Conservation (phyloP, 2,329 filamentous ascomycete species). For the Colletotrichum liriopes region DNA sequence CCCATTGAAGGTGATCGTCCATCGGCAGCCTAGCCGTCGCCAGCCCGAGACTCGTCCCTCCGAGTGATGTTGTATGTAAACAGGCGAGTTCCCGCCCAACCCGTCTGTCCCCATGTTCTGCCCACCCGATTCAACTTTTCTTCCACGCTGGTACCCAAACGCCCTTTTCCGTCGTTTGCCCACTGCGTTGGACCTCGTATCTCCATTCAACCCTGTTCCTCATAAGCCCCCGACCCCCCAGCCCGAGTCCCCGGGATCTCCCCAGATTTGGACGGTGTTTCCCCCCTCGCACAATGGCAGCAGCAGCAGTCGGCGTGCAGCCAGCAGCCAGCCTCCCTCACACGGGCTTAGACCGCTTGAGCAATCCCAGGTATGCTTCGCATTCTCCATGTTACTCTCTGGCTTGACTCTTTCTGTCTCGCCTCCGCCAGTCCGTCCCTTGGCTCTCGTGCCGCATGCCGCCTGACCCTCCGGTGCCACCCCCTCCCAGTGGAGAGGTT, state of each 20-base stretch:
- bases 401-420: not conserved
- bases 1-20: slow-evolving; percentile 2
- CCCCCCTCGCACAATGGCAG: slow-evolving; percentile 29
- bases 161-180: not conserved
- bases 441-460: not conserved
- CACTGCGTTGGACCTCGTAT: not conserved
- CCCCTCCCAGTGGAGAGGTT: not conserved
- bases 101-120: not conserved
- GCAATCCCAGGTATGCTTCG: slow-evolving; percentile 18
- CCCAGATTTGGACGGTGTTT: not conserved
- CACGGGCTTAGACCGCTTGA: not conserved
- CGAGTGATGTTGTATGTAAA: slow-evolving; percentile 4
- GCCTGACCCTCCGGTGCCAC: not conserved
- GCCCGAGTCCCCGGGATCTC: not conserved
- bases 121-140: not conserved
- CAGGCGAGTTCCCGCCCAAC: slow-evolving; percentile 4
- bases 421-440: slow-evolving; percentile 1
- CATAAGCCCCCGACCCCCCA: no score
- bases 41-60: not conserved
- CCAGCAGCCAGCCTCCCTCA: not conserved
- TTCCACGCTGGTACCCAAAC: not conserved
- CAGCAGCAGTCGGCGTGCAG: slow-evolving; percentile 27
- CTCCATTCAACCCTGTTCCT: not conserved
- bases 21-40: not conserved
- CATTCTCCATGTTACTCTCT: not conserved